A percentile compares a stretch with the other conserved stretches of the same genome.
These are phyloP conservation scores for Phlebopus sp. DNA, from an alignment of 1,284 basidiomycete genomes.

Conservation along the genomic window DNA sequence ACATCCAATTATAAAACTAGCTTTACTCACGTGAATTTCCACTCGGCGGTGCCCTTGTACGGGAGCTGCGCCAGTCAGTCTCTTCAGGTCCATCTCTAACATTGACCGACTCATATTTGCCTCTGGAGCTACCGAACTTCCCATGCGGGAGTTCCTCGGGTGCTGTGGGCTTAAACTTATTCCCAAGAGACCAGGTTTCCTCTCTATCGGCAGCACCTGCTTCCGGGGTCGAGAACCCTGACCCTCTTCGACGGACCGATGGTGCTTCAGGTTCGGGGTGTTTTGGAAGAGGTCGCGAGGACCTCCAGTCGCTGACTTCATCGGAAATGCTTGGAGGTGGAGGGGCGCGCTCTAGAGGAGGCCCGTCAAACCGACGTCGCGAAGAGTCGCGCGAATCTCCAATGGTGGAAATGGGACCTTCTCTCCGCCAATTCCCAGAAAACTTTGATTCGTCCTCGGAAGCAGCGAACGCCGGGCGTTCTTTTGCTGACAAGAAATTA, in stretches of 20 bases:
- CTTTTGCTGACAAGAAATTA: slow-evolving; percentile 56
- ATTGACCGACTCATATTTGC: slow-evolving; percentile 52
- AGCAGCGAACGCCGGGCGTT: slow-evolving; percentile 52
- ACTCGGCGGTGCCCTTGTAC: slow-evolving; percentile 37
- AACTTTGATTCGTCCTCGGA: slow-evolving; percentile 72
- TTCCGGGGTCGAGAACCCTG: slow-evolving; percentile 53
- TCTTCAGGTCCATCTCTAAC: slow-evolving; percentile 51
- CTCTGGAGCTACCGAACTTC: slow-evolving; percentile 50
- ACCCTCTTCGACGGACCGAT: slow-evolving; percentile 50
- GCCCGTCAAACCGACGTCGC: slow-evolving; percentile 61
- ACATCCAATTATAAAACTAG: not conserved
- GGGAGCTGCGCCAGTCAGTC: slow-evolving; percentile 58
- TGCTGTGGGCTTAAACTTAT: slow-evolving; percentile 62
- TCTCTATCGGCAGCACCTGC: slow-evolving; percentile 70
- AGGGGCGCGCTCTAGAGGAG: slow-evolving; percentile 37
- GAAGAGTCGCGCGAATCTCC: slow-evolving; percentile 54
- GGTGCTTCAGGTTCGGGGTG: slow-evolving; percentile 46
- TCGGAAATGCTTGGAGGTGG: slow-evolving; percentile 51
- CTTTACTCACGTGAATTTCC: slow-evolving; percentile 59
- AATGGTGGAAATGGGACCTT: slow-evolving; percentile 78
- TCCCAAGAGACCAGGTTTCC: slow-evolving; percentile 69
- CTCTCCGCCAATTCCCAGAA: slow-evolving; percentile 80
- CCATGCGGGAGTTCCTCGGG: slow-evolving; percentile 40
- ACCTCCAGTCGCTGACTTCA: slow-evolving; percentile 66
- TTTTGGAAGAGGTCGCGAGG: slow-evolving; percentile 48